phyloP scores from a whole-genome alignment of 2,329 filamentous ascomycete species.

The Exophiala sp. region DNA sequence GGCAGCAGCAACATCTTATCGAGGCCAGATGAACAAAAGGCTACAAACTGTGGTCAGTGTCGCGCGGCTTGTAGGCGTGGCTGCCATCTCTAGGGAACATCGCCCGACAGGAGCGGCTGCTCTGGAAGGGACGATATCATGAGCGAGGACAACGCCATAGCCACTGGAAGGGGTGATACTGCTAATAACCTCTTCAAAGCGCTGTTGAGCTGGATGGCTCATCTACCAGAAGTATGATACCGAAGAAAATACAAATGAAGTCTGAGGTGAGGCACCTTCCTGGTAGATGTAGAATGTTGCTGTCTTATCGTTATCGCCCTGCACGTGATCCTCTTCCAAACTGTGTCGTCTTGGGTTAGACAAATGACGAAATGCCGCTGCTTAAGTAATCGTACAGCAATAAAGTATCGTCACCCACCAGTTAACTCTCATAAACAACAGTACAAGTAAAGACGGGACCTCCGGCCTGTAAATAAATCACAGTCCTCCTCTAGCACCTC shows the following conservation, averaged over 20 bases:
- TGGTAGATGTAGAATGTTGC: background rate
- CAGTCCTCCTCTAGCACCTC: background rate
- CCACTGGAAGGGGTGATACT: background rate
- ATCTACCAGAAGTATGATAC: too few species aligned
- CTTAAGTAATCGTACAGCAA: too few species aligned
- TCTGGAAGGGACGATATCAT: background rate
- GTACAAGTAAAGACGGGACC: too few species aligned
- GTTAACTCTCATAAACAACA: too few species aligned
- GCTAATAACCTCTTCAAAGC: background rate
- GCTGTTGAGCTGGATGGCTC: too few species aligned
- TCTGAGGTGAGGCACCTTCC: background rate
- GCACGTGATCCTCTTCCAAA: background rate
- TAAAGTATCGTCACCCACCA: too few species aligned
- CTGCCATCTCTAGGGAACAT: background rate
- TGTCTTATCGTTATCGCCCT: background rate
- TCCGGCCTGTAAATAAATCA: too few species aligned
- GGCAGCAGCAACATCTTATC: background rate
- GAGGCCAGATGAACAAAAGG: background rate
- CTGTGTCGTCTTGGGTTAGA: background rate
- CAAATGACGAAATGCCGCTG: background rate
- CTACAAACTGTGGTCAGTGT: background rate
- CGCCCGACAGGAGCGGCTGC: slow-evolving; percentile 1
- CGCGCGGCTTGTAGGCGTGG: background rate
- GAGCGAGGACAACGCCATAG: background rate
- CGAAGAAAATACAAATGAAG: background rate